Evolutionary conservation across 371 early-diverging fungal species (phyloP).

Genomic region (Zychaea mexicana): DNA sequence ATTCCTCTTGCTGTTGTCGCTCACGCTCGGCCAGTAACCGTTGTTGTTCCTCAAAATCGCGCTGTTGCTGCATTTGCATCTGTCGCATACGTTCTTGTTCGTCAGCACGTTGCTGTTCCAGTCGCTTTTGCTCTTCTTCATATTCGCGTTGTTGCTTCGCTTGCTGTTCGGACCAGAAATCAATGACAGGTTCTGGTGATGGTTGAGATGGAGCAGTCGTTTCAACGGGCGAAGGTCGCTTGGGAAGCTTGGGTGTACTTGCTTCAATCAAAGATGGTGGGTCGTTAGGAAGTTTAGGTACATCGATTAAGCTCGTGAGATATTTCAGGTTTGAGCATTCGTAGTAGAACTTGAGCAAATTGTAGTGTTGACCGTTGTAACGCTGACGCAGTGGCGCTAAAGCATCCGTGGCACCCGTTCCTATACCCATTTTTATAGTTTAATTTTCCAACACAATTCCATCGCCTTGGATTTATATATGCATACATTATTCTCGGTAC

Average conservation of each 20-base stretch:
- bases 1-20: constrained; percentile 65
- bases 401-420: constrained; percentile 80
- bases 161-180: constrained; percentile 64
- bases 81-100: constrained; percentile 62
- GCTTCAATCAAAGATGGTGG: constrained; percentile 71
- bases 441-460: neutral
- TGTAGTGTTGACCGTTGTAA: constrained; percentile 86
- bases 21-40: constrained; percentile 67
- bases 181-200: constrained; percentile 61
- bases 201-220: constrained; percentile 54
- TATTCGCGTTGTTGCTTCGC: constrained; percentile 74
- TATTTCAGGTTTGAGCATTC: constrained; percentile 90
- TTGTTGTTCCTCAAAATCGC: constrained; percentile 76
- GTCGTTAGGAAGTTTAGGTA: constrained; percentile 85
- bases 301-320: constrained; percentile 88
- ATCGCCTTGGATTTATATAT: neutral
- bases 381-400: constrained; percentile 85
- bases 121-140: constrained; percentile 68
- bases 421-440: constrained; percentile 16
- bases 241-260: constrained; percentile 41
- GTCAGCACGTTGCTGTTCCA: constrained; percentile 61
- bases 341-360: constrained; percentile 86
- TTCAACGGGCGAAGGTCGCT: constrained; percentile 29
- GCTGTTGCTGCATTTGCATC: constrained; percentile 69
- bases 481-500: too few relatives aligned